phyloP scores from a whole-genome alignment of 805 yeast genomes.

The Naumovozyma castellii region DNA sequence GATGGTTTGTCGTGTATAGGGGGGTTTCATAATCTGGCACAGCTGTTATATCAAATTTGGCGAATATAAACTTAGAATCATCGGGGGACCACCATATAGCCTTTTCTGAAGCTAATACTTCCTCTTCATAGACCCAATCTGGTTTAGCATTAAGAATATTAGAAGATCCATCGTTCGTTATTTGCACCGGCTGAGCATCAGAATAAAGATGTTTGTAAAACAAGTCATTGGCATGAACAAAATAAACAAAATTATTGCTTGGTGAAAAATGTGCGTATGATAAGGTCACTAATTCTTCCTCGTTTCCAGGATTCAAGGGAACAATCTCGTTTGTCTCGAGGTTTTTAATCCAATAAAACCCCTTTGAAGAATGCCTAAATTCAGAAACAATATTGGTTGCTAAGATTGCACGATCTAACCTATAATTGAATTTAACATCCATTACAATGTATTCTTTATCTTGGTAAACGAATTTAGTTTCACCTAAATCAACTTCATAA shows the following conservation, averaged over 20 bases:
- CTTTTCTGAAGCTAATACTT: slow-evolving; percentile 48
- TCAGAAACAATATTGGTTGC: slow-evolving; percentile 40
- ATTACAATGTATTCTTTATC: slow-evolving; percentile 35
- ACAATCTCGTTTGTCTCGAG: slow-evolving; percentile 29
- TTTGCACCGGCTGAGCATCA: slow-evolving; percentile 6
- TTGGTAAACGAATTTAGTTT: slow-evolving; percentile 33
- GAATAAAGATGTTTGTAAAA: slow-evolving; percentile 35
- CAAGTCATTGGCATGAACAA: slow-evolving; percentile 47
- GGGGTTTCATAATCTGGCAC: slow-evolving; percentile 48
- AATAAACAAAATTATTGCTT: slow-evolving; percentile 43
- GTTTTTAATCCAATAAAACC: slow-evolving; percentile 55
- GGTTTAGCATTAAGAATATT: slow-evolving; percentile 58
- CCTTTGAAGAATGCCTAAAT: slow-evolving; percentile 64
- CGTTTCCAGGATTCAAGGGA: slow-evolving; percentile 22
- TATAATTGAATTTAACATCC: slow-evolving; percentile 36
- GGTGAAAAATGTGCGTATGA: slow-evolving; percentile 56
- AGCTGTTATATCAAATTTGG: slow-evolving; percentile 48
- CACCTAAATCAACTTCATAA: slow-evolving; percentile 17
- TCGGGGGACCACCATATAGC: slow-evolving; percentile 71
- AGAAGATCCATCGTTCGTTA: slow-evolving; percentile 41
- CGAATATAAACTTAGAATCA: slow-evolving; percentile 45
- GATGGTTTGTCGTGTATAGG: slow-evolving; percentile 35
- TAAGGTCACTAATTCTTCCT: slow-evolving; percentile 16
- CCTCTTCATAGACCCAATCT: slow-evolving; percentile 84
- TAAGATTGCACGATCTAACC: slow-evolving; percentile 43